Evolutionary conservation across 2,329 filamentous ascomycete genomes (phyloP), one percentile per base, ranked within the genome.

Genomic region (Colletotrichum sp.): DNA sequence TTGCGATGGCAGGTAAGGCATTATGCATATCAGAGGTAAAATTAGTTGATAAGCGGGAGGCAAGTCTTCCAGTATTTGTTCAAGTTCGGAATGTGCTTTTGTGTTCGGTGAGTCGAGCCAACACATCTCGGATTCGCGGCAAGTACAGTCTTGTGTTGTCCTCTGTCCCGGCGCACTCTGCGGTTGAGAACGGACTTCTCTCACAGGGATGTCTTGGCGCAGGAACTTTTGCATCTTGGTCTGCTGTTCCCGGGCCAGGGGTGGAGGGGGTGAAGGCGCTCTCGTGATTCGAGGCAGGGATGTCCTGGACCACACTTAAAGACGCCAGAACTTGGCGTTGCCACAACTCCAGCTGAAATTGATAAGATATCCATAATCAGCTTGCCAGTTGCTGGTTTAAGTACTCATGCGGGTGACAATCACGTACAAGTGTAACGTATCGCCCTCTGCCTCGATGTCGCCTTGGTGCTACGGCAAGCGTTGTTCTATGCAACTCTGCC

Each of bases 81-180:
- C 1, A 0, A 48, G 0, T 24, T 52, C 0, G 10, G 12, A 21
- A 52, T 13, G 12, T 0, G 6, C 10, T 52, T 52, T 0, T 52
- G 10, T 13, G n/a, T 48, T 21, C 18, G 4, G n/a, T 52, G 10
- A 52, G 2, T 52, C 4, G 43, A 13, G 43, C 43, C n/a, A 52
- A 52, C n/a, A 52, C 43, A 52, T 52, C 43, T 21, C 43, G 43
- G 43, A 0, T 7, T 52, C n/a, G n/a, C n/a, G 6, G 43, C 43
- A 52, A 13, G 0, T 0, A 1, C 43, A 0, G n/a, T 4, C 43
- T 7, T 13, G 43, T 21, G 43, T 13, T 65, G 24, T 18, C 16
- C 21, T 1, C 16, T 1, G n/a, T 59, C 55, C 55, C 55, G 26
- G 18, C 55, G 24, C 55, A 24, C 5, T 59, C 15, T 28, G 55